phyloP scores from a whole-genome alignment of 129 eudicot species.

The Smallanthus sonchifolius region DNA sequence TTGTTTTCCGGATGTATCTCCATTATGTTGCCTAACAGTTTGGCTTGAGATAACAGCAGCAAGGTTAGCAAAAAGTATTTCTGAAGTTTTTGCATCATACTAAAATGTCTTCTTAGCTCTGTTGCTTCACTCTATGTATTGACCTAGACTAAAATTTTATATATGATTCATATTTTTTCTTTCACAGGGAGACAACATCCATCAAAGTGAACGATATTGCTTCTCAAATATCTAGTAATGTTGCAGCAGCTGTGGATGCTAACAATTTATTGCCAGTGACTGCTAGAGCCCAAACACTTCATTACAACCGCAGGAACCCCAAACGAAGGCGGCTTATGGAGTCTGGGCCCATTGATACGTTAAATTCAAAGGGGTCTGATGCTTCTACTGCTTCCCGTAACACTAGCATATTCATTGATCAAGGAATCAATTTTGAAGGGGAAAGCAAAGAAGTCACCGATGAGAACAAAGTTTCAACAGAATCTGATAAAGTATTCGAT shows the following conservation, averaged over 20 bases:
- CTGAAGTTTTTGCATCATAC: slow-evolving; percentile 14
- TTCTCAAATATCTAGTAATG: slow-evolving; percentile 71
- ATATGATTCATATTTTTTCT: not conserved
- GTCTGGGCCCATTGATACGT: slow-evolving; percentile 33
- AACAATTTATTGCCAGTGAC: slow-evolving; percentile 62
- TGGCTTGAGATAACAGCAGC: slow-evolving; percentile 99
- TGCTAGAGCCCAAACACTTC: slow-evolving; percentile 51
- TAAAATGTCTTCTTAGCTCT: slow-evolving; percentile 15
- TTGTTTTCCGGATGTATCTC: slow-evolving; percentile 88
- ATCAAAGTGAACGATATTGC: slow-evolving; percentile 85
- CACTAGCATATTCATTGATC: slow-evolving; percentile 34
- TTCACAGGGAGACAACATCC: slow-evolving; percentile 82
- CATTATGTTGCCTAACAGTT: slow-evolving; percentile 78
- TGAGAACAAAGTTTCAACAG: slow-evolving; percentile 31
- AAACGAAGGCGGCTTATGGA: slow-evolving; percentile 84
- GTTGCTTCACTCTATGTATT: slow-evolving; percentile 9
- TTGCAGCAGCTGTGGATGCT: slow-evolving; percentile 91
- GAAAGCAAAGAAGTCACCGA: slow-evolving; percentile 35
- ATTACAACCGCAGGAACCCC: slow-evolving; percentile 77
- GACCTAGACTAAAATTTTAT: slow-evolving; percentile 1
- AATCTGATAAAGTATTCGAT: slow-evolving; percentile 44
- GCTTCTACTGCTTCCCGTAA: slow-evolving; percentile 38
- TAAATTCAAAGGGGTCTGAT: slow-evolving; percentile 34
- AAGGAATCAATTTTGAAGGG: slow-evolving; percentile 42
- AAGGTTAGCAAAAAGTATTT: slow-evolving; percentile 45